Evolutionary conservation across 2,329 filamentous ascomycete species (phyloP).

Genomic region (Purpureocillium takamizusanense): DNA sequence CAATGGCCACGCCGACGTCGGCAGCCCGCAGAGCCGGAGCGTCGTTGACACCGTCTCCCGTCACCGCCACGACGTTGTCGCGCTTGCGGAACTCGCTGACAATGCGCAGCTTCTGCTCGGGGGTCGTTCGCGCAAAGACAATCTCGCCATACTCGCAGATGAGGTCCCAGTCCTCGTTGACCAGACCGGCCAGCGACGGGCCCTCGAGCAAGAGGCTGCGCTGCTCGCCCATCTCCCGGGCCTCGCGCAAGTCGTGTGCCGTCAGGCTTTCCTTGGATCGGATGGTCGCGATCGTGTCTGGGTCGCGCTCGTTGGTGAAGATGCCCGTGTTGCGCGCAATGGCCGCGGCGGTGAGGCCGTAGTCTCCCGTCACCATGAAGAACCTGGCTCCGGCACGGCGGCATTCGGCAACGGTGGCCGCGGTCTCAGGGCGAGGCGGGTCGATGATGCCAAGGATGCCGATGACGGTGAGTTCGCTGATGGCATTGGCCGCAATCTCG

Average conservation of each 20-base stretch:
- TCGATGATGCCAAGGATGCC: slow-evolving; percentile 44
- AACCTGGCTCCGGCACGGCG: slow-evolving; percentile 35
- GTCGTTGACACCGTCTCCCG: slow-evolving; percentile 65
- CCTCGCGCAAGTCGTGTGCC: slow-evolving; percentile 9
- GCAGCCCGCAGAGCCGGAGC: slow-evolving; percentile 57
- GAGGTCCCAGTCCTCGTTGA: slow-evolving; percentile 34
- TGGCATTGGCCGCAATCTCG: slow-evolving; percentile 31
- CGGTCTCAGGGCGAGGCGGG: slow-evolving; percentile 33
- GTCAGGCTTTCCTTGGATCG: slow-evolving; percentile 7
- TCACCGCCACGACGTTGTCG: slow-evolving; percentile 57
- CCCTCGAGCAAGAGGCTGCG: slow-evolving; percentile 38
- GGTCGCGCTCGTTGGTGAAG: slow-evolving; percentile 39
- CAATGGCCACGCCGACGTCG: slow-evolving; percentile 62
- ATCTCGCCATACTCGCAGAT: slow-evolving; percentile 46
- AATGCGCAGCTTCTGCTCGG: slow-evolving; percentile 63
- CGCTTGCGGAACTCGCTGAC: slow-evolving; percentile 56
- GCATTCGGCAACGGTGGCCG: slow-evolving; percentile 28
- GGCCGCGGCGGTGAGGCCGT: slow-evolving; percentile 50
- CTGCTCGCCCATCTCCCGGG: slow-evolving; percentile 10
- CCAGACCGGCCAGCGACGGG: slow-evolving; percentile 46
- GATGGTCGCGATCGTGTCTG: slow-evolving; percentile 21
- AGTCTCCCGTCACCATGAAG: slow-evolving; percentile 40
- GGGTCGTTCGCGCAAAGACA: slow-evolving; percentile 60
- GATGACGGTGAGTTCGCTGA: slow-evolving; percentile 35
- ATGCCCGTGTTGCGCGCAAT: slow-evolving; percentile 59